Base-by-base conservation (phyloP, 1,284 basidiomycete genomes). In the Boletus hoseneyae region DNA sequence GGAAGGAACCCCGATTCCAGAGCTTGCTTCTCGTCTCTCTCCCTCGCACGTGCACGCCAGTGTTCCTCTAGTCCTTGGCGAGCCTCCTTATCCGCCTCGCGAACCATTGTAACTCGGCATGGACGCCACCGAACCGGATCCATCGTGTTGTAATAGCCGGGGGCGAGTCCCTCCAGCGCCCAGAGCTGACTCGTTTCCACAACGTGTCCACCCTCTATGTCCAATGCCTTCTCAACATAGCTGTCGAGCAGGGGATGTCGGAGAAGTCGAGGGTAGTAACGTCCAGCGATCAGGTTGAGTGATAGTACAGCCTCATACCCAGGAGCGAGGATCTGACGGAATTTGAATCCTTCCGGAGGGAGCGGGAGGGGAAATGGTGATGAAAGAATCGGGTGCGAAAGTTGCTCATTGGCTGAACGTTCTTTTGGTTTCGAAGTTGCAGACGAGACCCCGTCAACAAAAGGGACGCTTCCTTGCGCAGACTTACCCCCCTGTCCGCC, bases 211-310 rank as follows among this genome's bases (percentile, higher is more conserved):
- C 69, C 50, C 52, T 70, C 53, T 34, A 48, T 44, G 35, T 55
- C 54, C 35, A 76, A 52, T 2, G 75, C 76, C n/a, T 67, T 60
- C 25, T 70, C 61, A 6, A 85, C 58, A 27, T 58, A 57, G 3
- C 66, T 60, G 11, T 67, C 65, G 35, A 88, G 66, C 23, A 81
- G 69, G 0, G 84, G 83, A 58, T 89, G 86, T 11, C 69, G 60
- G 27, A 87, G 72, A 18, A 90, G 70, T 8, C 73, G 68, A 6
- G 87, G 83, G 62, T 90, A 90, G 64, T 90, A 90, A 47, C 87
- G 74, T 29, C 87, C 87, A 35, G 79, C 78, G 50, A 90, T 75
- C 48, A 88, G 68, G 21, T 79, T 77, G 30, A 90, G 72, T 4
- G 83, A 82, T 10, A 89, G 57, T 18, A 85, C 75, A 21, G 75